These are phyloP conservation scores for Ceratonia siliqua DNA, from an alignment of 306 rosid species.

Conservation along the genomic window DNA sequence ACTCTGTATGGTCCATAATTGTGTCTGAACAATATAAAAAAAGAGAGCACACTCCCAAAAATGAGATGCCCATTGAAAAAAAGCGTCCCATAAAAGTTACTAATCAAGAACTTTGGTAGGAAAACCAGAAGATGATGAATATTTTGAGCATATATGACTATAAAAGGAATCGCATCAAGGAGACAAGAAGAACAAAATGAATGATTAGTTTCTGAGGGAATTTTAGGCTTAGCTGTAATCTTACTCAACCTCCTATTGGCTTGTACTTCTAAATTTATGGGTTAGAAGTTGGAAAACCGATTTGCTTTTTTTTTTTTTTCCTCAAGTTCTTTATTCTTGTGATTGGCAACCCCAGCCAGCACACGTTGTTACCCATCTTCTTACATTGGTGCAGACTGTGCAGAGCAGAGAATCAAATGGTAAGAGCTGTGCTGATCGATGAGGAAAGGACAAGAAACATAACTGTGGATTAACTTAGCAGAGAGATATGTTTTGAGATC, in stretches of 20 bases:
- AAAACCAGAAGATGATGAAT: conserved; percentile 12
- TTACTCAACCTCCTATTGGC: neutral
- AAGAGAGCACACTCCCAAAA: neutral
- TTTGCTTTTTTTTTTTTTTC: neutral
- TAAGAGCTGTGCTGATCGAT: neutral
- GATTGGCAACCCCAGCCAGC: neutral
- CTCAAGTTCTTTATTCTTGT: neutral
- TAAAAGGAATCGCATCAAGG: conserved; percentile 25
- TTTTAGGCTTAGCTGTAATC: conserved; percentile 19
- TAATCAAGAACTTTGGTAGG: neutral
- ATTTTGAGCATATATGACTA: neutral
- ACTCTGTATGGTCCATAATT: conserved; percentile 11
- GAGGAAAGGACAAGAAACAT: conserved; percentile 18
- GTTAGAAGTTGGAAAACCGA: neutral
- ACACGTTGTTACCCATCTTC: neutral
- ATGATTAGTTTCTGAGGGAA: conserved; percentile 23
- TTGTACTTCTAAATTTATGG: neutral
- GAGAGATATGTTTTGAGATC: conserved; percentile 21
- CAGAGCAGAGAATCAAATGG: neutral
- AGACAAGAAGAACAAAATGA: conserved; percentile 45
- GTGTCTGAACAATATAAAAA: neutral
- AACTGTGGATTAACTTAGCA: conserved; percentile 8
- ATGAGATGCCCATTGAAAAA: neutral
- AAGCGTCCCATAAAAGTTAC: neutral
- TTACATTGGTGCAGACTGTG: neutral